Evolutionary conservation across 2,329 filamentous ascomycete genomes (phyloP), one percentile per base, ranked within the genome.

Genomic region (Cyclaneusma minus): DNA sequence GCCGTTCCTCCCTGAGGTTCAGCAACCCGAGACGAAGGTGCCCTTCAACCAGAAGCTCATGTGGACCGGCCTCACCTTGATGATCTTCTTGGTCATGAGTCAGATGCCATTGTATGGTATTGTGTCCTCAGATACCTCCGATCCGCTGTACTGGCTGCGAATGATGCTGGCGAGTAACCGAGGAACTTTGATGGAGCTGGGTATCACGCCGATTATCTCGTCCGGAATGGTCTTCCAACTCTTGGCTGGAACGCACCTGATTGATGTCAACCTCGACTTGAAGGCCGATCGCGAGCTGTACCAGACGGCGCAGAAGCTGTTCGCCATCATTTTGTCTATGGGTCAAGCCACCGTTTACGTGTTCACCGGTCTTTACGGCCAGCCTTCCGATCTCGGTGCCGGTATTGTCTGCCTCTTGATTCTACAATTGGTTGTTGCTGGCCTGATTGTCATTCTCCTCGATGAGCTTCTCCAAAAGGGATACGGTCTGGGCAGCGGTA

Each of bases 221-320:
- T 95, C 89, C 19, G 89, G 89, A 60, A 98, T 98, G 89, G 84
- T 98, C 49, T 98, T 98, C 74, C 89, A 98, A 76, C 85, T 98
- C 49, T 81, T 98, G 41, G 89, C 89, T 50, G 89, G 89, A 52
- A 98, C 89, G 56, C 89, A 98, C 70, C 79, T 95, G 64, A 95
- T 98, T 60, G 89, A 98, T 55, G 87, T 98, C 67, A 95, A 98
- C 72, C 81, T 98, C 48, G 89, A 98, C 68, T 77, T 95, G 58
- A 98, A 98, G 71, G 89, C 87, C 56, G 89, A 98, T 60, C 89
- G 89, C 60, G 89, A 98, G 67, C 76, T 98, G 39, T 98, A 98
- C 73, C 89, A 98, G 68, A 98, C 87, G 38, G 89, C 91, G 30
- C 89, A 98, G 70, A 98, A 98, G 68, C 79, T 93, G 39, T 87